phyloP scores from a whole-genome alignment of 1,284 basidiomycete genomes.

The Golubevia pallescens region DNA sequence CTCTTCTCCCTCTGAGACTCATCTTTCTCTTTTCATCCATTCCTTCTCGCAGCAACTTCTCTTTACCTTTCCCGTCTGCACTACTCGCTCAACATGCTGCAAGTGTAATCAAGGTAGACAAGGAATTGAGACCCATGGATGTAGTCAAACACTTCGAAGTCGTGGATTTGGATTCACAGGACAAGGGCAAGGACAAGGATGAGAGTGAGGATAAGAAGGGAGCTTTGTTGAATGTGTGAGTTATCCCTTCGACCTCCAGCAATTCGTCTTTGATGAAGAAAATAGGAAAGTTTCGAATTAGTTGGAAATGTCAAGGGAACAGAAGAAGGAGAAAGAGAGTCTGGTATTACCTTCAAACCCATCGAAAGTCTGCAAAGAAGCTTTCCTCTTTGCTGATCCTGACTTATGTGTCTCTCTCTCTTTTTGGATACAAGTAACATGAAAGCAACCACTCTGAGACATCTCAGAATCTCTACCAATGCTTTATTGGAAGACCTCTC shows the following conservation, averaged over 20 bases:
- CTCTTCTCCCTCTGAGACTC: too few relatives aligned
- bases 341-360: too few relatives aligned
- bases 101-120: conserved; percentile 32
- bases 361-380: too few relatives aligned
- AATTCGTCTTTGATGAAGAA: conserved; percentile 3
- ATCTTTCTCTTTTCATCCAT: too few relatives aligned
- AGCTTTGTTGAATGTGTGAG: background rate
- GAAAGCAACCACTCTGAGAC: conserved; percentile 40
- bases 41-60: too few relatives aligned
- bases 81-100: too few relatives aligned
- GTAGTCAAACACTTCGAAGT: conserved; percentile 31
- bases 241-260: too few relatives aligned
- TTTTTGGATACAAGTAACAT: too few relatives aligned
- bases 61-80: too few relatives aligned
- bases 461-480: conserved; percentile 41
- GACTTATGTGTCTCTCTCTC: too few relatives aligned
- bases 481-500: conserved; percentile 42
- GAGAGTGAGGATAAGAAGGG: conserved; percentile 8
- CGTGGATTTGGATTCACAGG: background rate
- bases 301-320: conserved; percentile 22
- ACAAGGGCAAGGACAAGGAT: background rate
- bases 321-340: too few relatives aligned
- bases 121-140: conserved; percentile 45
- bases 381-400: too few relatives aligned
- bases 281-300: conserved; percentile 17